A percentile compares a stretch with the other conserved stretches of the same genome.
Conservation (phyloP, 441 rosid species). For the Pelargonium cotyledonis region DNA sequence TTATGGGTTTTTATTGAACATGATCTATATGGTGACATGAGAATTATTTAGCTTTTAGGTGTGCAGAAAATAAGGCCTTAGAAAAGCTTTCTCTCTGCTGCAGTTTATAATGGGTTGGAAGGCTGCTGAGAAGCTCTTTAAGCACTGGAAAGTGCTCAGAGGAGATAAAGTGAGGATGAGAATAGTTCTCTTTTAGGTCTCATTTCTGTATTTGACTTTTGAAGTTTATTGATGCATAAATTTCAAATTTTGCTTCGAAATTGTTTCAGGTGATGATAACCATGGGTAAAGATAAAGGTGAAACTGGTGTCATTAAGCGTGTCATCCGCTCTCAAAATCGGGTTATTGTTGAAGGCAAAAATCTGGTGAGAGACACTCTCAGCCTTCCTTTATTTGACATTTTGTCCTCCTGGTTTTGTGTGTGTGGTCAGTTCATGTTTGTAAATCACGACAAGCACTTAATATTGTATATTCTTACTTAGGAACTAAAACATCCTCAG, state of each 20-base stretch:
- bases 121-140: conserved; percentile 90
- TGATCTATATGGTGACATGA: not conserved
- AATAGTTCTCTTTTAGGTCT: not conserved
- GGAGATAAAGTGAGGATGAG: conserved; percentile 73
- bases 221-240: not conserved
- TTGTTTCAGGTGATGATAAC: conserved; percentile 57
- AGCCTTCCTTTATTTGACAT: not conserved
- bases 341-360: conserved; percentile 80
- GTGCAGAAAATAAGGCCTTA: not conserved
- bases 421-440: not conserved
- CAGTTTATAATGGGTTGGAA: conserved; percentile 75
- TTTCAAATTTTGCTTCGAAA: not conserved
- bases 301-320: conserved; percentile 63
- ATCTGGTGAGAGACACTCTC: conserved; percentile 39
- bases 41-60: not conserved
- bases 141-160: conserved; percentile 87
- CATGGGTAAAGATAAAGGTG: conserved; percentile 79
- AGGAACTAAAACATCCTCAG: not conserved
- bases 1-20: not conserved
- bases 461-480: not conserved
- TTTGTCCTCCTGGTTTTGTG: not conserved
- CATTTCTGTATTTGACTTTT: not conserved
- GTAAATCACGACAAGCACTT: not conserved
- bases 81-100: not conserved
- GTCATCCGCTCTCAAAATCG: conserved; percentile 82